These are phyloP conservation scores for Globisporangium paroecandrum DNA, from an alignment of 352 stramenopile genomes.

Conservation along the genomic window DNA sequence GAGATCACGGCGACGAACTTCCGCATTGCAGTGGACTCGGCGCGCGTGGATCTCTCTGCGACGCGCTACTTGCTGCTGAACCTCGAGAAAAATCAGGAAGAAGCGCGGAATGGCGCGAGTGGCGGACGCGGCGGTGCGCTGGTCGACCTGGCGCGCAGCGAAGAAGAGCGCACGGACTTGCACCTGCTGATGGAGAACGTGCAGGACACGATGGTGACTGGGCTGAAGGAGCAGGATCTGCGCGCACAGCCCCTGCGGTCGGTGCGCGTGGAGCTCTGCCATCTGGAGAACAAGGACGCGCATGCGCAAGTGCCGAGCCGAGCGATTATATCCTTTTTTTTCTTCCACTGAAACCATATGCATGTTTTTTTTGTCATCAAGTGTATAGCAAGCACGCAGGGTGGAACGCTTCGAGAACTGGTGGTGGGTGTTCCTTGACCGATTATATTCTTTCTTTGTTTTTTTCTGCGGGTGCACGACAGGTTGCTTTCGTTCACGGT, in stretches of 20 bases:
- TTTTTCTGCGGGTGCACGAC: constrained; percentile 32
- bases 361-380: constrained; percentile 4
- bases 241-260: constrained; percentile 71
- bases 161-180: constrained; percentile 70
- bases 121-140: constrained; percentile 1
- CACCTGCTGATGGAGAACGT: constrained; percentile 80
- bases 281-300: constrained; percentile 87
- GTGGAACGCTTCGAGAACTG: constrained; percentile 3
- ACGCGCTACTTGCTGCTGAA: constrained; percentile 81
- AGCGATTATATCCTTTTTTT: constrained; percentile 39
- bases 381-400: neutral
- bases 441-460: constrained; percentile 7
- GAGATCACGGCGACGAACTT: constrained; percentile 63
- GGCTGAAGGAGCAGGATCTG: constrained; percentile 64
- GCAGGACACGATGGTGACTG: constrained; percentile 77
- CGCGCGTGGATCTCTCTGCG: constrained; percentile 65
- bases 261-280: constrained; percentile 79
- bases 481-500: constrained; percentile 78
- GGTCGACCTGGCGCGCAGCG: constrained; percentile 28
- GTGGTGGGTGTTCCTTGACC: constrained; percentile 17
- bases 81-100: constrained; percentile 77
- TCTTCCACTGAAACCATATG: constrained; percentile 5
- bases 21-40: constrained; percentile 72
- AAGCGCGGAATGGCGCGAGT: constrained; percentile 33
- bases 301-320: constrained; percentile 70